Percentiles rank a stretch among this genome's conserved stretches.
Conservation (phyloP, 306 rosid species). For the Medicago lupulina region DNA sequence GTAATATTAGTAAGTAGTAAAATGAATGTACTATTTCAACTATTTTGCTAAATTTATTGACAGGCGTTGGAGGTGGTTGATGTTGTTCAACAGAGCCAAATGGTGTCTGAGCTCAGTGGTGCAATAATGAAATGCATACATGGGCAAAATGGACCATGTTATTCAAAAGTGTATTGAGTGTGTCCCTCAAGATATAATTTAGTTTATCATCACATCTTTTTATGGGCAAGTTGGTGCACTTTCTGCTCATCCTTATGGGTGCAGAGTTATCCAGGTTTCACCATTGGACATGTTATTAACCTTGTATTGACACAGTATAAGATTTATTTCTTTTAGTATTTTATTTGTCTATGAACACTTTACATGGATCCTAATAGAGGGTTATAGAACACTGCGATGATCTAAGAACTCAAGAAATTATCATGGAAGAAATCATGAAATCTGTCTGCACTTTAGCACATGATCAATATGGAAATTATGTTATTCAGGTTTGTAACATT, state of each 20-base stretch:
- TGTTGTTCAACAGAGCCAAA: conserved; percentile 75
- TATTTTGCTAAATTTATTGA: conserved; percentile 34
- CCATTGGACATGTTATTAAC: conserved; percentile 19
- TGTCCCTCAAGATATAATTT: conserved; percentile 85
- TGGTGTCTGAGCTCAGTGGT: conserved; percentile 91
- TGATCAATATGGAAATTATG: conserved; percentile 98
- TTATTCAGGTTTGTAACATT: conserved; percentile 75
- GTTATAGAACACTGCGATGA: conserved; percentile 92
- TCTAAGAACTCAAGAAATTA: conserved; percentile 69
- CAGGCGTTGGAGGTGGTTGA: conserved; percentile 96
- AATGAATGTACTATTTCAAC: conserved; percentile 29
- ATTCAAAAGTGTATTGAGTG: conserved; percentile 93
- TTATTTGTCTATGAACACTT: conserved; percentile 38
- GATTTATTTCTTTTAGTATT: conserved; percentile 37
- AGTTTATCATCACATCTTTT: conserved; percentile 86
- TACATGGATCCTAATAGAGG: conserved; percentile 68
- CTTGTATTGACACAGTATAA: conserved; percentile 23
- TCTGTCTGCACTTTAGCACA: conserved; percentile 86
- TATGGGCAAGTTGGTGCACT: conserved; percentile 92
- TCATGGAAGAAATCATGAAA: conserved; percentile 96
- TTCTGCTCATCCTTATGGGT: conserved; percentile 96
- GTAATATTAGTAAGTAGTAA: conserved; percentile 1
- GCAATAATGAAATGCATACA: conserved; percentile 89
- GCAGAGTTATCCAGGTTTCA: conserved; percentile 95
- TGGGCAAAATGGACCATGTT: conserved; percentile 98